phyloP scores from a whole-genome alignment of 306 rosid genomes.

The Vachellia pachyceras region DNA sequence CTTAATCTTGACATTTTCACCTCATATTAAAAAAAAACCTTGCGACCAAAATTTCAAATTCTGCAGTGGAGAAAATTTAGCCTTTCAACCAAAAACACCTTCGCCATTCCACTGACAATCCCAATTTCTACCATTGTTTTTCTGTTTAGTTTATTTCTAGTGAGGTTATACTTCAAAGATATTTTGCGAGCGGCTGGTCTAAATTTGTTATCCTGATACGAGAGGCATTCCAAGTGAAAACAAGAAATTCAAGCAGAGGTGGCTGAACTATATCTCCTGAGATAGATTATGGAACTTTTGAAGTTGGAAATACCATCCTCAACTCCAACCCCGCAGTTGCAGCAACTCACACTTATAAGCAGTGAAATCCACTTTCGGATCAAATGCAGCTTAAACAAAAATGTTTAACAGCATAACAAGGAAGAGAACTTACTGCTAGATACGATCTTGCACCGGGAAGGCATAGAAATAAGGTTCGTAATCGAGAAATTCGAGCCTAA shows the following conservation, averaged over 20 bases:
- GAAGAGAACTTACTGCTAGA: constrained; percentile 66
- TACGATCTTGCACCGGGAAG: constrained; percentile 85
- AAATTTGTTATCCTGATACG: not conserved
- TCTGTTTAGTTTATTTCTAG: not conserved
- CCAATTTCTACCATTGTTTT: not conserved
- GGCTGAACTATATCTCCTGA: not conserved
- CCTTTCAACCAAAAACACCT: not conserved
- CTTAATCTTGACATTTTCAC: not conserved
- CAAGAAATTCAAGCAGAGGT: not conserved
- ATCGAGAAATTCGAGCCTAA: constrained; percentile 56
- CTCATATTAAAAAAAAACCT: not conserved
- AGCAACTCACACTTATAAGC: not conserved
- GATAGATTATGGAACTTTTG: not conserved
- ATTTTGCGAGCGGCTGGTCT: not conserved
- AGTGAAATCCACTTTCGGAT: not conserved
- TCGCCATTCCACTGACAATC: not conserved
- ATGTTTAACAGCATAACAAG: not conserved
- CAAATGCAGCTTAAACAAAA: not conserved
- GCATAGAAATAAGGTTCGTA: constrained; percentile 62
- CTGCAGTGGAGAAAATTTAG: constrained; percentile 16
- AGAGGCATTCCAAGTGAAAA: not conserved
- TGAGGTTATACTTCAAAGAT: not conserved
- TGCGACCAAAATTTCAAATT: not conserved
- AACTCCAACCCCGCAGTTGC: not conserved
- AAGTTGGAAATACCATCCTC: not conserved